Evolutionary conservation across 257 asterid genomes (phyloP), one percentile per base, ranked within the genome.

Genomic region (Eucommia ulmoides): DNA sequence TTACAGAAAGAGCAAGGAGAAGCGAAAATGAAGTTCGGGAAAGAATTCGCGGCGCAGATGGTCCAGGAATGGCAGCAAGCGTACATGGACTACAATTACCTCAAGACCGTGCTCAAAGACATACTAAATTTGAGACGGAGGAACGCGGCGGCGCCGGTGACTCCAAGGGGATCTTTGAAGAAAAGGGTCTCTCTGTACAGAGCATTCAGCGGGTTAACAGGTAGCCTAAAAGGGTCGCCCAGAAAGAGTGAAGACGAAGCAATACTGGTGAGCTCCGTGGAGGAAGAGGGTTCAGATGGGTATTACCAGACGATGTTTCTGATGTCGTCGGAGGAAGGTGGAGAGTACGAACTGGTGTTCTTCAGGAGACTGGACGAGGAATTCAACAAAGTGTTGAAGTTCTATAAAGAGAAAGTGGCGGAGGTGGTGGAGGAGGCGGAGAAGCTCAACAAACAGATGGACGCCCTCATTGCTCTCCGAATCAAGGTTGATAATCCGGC

Each of bases 11-110:
- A n/a, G n/a, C n/a, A 10, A 24, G 19, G 16, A 19, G 45, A 35
- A n/a, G n/a, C n/a, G n/a, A n/a, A 55, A 55, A 24, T 29, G 41
- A 49, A 23, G 38, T n/a, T 16, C 3, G 35, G 38, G 7, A 19
- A 21, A 0, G 2, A 20, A 35, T 21, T 25, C 24, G 61, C 61
- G 2, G 45, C 74, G 7, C 66, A 74, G 53, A 69, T 64, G 78
- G 82, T 78, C 53, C 80, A 71, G 0, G 80, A 74, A 60, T 78
- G 82, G 86, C 68, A 72, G 7, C 69, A 74, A 33, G 80, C 77
- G 0, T 78, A 74, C 63, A 63, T 74, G 66, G 69, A 74, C 18
- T 78, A 78, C 22, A 26, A 33, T 0, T 60, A 38, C 52, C 19
- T 71, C 50, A 71, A 75, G 65, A 12, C 57, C 23, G 49, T 56